phyloP scores from a whole-genome alignment of 2,329 filamentous ascomycete genomes.

The Lizonia empirigonia region DNA sequence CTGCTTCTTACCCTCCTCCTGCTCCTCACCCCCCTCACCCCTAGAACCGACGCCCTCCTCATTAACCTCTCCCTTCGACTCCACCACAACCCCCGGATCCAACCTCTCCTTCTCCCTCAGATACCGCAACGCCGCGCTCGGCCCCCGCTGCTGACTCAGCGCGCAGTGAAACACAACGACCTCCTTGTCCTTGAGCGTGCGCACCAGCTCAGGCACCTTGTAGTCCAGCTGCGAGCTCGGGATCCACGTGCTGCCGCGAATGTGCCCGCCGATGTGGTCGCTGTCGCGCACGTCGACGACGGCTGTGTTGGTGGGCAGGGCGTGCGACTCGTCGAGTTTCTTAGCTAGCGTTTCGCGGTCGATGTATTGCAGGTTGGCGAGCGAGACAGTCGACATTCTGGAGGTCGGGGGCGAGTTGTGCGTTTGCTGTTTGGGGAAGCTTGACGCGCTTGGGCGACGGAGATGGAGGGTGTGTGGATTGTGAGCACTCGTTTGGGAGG shows the following conservation, averaged over 20 bases:
- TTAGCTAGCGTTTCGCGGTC: constrained; percentile 68
- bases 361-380: constrained; percentile 70
- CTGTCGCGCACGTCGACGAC: constrained; percentile 90
- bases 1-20: constrained; percentile 56
- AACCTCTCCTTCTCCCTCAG: constrained; percentile 69
- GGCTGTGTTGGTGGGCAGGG: constrained; percentile 57
- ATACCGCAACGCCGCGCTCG: constrained; percentile 81
- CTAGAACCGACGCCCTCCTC: constrained; percentile 24
- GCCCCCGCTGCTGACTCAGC: constrained; percentile 87
- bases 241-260: constrained; percentile 75
- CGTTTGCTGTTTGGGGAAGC: neutral
- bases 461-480: neutral
- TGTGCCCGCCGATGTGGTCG: constrained; percentile 91
- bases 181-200: constrained; percentile 75
- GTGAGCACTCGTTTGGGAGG: neutral
- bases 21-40: constrained; percentile 19
- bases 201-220: constrained; percentile 80
- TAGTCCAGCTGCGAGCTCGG: constrained; percentile 75
- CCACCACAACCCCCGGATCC: constrained; percentile 31
- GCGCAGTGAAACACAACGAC: constrained; percentile 94
- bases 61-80: constrained; percentile 24
- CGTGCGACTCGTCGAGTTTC: constrained; percentile 42
- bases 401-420: neutral
- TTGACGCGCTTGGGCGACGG: neutral
- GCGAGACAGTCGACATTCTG: constrained; percentile 60